A percentile compares a stretch with the other conserved stretches of the same genome.
These are phyloP conservation scores for Gossypium turneri DNA, from an alignment of 345 rosid species.

Conservation along the genomic window DNA sequence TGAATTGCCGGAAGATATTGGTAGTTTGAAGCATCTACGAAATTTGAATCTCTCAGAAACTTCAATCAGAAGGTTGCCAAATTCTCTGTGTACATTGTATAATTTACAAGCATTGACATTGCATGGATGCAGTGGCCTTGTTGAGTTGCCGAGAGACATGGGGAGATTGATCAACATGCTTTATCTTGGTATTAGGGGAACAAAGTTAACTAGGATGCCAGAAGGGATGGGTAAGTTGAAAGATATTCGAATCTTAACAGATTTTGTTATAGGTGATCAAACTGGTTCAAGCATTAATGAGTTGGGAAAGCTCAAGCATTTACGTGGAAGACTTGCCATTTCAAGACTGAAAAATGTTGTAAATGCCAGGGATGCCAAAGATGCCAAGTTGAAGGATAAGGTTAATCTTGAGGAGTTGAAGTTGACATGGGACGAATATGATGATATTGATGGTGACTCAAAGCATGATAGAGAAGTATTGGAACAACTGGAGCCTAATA, in stretches of 20 bases:
- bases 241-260: too few relatives aligned
- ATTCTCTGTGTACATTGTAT: not conserved
- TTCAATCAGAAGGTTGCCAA: not conserved
- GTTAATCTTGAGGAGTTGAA: not conserved
- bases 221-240: too few relatives aligned
- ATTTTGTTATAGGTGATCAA: too few relatives aligned
- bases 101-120: too few relatives aligned
- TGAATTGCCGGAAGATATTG: not conserved
- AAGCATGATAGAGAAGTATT: not conserved
- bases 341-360: conserved; percentile 30
- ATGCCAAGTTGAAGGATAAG: not conserved
- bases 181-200: too few relatives aligned
- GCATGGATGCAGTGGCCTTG: too few relatives aligned
- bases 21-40: not conserved
- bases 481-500: not conserved
- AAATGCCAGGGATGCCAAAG: not conserved
- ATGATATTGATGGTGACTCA: not conserved
- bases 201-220: too few relatives aligned
- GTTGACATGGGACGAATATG: not conserved
- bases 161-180: too few relatives aligned
- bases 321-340: conserved; percentile 21
- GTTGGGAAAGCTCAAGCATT: too few relatives aligned
- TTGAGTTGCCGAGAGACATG: too few relatives aligned
- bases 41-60: conserved; percentile 13
- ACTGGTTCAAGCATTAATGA: too few relatives aligned